Percentiles rank a stretch among this genome's conserved stretches.
phyloP scores from a whole-genome alignment of 139 green algal species.

The Picochlorum sp. region DNA sequence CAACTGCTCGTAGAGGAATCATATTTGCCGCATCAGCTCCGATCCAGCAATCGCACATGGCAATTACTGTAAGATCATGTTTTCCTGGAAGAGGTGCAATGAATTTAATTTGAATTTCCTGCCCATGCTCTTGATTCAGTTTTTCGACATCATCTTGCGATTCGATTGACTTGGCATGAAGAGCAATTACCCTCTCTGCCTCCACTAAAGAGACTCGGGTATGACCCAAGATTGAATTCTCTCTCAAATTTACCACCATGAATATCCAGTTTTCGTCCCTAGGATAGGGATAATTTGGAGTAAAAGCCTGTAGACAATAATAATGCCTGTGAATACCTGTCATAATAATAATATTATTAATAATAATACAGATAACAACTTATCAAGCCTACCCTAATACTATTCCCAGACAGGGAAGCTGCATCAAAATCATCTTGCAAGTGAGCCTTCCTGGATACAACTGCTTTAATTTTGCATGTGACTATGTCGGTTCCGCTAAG shows the following conservation, averaged over 20 bases:
- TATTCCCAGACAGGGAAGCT: slow-evolving; percentile 15
- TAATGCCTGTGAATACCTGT: no score
- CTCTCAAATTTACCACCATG: slow-evolving; percentile 43
- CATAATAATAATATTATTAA: no score
- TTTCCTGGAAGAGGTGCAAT: slow-evolving; percentile 41
- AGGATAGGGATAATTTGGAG: slow-evolving; percentile 43
- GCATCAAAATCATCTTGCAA: slow-evolving; percentile 22
- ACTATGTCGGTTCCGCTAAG: slow-evolving; percentile 27
- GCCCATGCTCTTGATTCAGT: slow-evolving; percentile 11
- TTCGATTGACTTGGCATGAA: slow-evolving; percentile 1
- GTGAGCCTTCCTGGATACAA: slow-evolving; percentile 57
- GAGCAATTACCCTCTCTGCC: slow-evolving; percentile 47
- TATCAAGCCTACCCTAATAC: no score
- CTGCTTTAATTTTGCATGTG: slow-evolving; percentile 19
- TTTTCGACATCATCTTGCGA: not conserved
- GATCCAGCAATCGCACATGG: slow-evolving; percentile 76
- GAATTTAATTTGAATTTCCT: slow-evolving; percentile 66
- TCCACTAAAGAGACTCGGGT: slow-evolving; percentile 21
- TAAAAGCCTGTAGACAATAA: no score
- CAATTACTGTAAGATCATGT: slow-evolving; percentile 52
- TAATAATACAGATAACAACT: no score
- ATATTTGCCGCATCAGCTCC: slow-evolving; percentile 55
- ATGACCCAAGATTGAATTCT: slow-evolving; percentile 35
- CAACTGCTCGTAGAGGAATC: slow-evolving; percentile 35
- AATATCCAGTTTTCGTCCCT: slow-evolving; percentile 66